phyloP scores from a whole-genome alignment of 176 grass and related monocot species.

The sorghum (Sorghum bicolor) region DNA sequence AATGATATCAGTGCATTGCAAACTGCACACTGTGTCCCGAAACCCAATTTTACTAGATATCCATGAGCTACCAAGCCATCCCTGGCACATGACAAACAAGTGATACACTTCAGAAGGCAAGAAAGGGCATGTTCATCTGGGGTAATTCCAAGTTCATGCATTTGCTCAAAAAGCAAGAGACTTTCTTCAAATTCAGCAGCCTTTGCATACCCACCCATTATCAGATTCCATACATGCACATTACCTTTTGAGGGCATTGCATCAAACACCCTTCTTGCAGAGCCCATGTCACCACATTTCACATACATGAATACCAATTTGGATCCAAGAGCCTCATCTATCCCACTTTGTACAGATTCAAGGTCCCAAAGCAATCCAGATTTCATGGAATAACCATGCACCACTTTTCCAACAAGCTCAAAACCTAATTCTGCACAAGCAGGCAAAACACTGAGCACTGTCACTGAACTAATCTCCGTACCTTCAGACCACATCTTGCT shows the following conservation, averaged over 20 bases:
- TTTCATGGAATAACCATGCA: slow-evolving; percentile 78
- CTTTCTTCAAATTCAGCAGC: slow-evolving; percentile 51
- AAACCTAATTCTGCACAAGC: slow-evolving; percentile 57
- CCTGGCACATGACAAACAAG: slow-evolving; percentile 31
- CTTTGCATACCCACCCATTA: slow-evolving; percentile 67
- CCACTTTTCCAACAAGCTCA: slow-evolving; percentile 46
- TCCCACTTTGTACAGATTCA: slow-evolving; percentile 20
- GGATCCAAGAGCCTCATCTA: slow-evolving; percentile 59
- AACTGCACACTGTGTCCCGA: slow-evolving; percentile 58
- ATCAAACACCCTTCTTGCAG: slow-evolving; percentile 66
- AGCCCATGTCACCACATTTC: slow-evolving; percentile 58
- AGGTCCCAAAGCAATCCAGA: slow-evolving; percentile 38
- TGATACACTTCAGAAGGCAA: slow-evolving; percentile 67
- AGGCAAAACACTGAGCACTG: slow-evolving; percentile 62
- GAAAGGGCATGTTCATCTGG: slow-evolving; percentile 66
- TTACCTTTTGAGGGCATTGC: slow-evolving; percentile 33
- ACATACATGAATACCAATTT: slow-evolving; percentile 85
- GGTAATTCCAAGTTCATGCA: slow-evolving; percentile 46
- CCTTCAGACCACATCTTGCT: slow-evolving; percentile 51
- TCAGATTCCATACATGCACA: slow-evolving; percentile 61
- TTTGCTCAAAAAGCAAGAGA: slow-evolving; percentile 61
- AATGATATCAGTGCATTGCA: slow-evolving; percentile 64
- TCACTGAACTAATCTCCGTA: slow-evolving; percentile 53
- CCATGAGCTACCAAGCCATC: slow-evolving; percentile 63
- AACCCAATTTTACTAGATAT: slow-evolving; percentile 61